These are phyloP conservation scores for Clonostachys byssicola DNA, from an alignment of 2,329 filamentous ascomycete genomes.

Conservation along the genomic window DNA sequence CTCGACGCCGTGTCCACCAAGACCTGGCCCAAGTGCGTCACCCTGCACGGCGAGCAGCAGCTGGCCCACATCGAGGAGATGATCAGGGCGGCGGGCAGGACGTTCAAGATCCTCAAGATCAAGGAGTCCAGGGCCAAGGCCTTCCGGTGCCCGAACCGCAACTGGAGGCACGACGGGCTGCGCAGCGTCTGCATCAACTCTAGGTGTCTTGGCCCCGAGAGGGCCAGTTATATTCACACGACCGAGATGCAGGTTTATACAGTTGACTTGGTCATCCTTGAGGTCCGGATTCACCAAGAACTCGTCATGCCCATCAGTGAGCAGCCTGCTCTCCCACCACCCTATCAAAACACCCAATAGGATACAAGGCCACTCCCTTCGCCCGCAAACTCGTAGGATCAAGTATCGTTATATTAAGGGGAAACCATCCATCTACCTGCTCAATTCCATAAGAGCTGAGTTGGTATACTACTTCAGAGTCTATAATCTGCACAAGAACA, in stretches of 20 bases:
- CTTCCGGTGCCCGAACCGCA: not conserved
- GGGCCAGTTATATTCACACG: no score
- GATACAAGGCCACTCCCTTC: no score
- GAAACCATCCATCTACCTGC: not conserved
- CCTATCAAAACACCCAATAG: slow-evolving; percentile 5
- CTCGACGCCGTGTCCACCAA: not conserved
- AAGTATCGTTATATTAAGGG: not conserved
- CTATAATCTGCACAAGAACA: no score
- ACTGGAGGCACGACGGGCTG: slow-evolving; percentile 3
- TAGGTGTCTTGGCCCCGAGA: not conserved
- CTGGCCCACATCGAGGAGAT: slow-evolving; percentile 3
- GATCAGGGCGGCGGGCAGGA: not conserved
- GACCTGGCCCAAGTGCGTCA: not conserved
- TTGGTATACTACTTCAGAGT: no score
- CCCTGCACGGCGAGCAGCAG: slow-evolving; percentile 2
- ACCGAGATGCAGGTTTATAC: slow-evolving; percentile 2
- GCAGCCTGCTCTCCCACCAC: slow-evolving; percentile 10
- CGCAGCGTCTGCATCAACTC: not conserved
- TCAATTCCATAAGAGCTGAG: no score
- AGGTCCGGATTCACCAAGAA: slow-evolving; percentile 6
- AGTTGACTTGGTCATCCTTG: slow-evolving; percentile 8
- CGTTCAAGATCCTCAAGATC: not conserved
- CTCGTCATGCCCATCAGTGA: not conserved
- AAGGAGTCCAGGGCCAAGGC: not conserved
- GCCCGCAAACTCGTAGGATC: no score